Percentiles rank a stretch among this genome's conserved stretches.
These are phyloP conservation scores for Deinandra increscens DNA, from an alignment of 129 eudicot species.

Conservation along the genomic window DNA sequence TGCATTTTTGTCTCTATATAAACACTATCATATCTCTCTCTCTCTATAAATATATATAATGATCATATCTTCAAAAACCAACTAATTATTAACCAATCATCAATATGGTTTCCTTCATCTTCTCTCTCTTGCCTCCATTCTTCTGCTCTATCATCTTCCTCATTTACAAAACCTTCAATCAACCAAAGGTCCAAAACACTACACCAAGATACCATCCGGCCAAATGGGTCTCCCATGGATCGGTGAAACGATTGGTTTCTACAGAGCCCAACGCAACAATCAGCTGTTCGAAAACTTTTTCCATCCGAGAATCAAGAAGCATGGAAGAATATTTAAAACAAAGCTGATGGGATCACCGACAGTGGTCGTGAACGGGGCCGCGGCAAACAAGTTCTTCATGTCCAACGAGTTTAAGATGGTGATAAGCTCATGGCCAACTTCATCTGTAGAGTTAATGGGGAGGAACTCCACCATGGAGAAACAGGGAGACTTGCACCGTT, in stretches of 20 bases:
- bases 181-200: conserved; percentile 18
- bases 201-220: conserved; percentile 53
- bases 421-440: conserved; percentile 79
- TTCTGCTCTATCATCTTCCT: conserved; percentile 34
- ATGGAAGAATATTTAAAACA: conserved; percentile 70
- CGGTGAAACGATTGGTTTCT: conserved; percentile 67
- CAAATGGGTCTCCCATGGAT: conserved; percentile 80
- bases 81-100: neutral
- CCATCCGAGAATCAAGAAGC: conserved; percentile 47
- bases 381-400: conserved; percentile 69
- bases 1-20: neutral
- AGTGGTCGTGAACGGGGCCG: conserved; percentile 63
- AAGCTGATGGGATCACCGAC: conserved; percentile 81
- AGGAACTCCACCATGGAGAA: conserved; percentile 72
- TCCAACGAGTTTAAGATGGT: conserved; percentile 83
- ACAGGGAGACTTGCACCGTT: conserved; percentile 68
- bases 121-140: conserved; percentile 23
- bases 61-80: neutral
- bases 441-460: conserved; percentile 79
- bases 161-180: conserved; percentile 13
- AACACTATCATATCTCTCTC: neutral
- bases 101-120: conserved; percentile 38
- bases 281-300: conserved; percentile 52
- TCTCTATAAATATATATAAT: neutral
- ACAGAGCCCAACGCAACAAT: conserved; percentile 52